Evolutionary conservation across 2,329 filamentous ascomycete genomes (phyloP).

Genomic region (Nannizziopsis arthrosporioides): DNA sequence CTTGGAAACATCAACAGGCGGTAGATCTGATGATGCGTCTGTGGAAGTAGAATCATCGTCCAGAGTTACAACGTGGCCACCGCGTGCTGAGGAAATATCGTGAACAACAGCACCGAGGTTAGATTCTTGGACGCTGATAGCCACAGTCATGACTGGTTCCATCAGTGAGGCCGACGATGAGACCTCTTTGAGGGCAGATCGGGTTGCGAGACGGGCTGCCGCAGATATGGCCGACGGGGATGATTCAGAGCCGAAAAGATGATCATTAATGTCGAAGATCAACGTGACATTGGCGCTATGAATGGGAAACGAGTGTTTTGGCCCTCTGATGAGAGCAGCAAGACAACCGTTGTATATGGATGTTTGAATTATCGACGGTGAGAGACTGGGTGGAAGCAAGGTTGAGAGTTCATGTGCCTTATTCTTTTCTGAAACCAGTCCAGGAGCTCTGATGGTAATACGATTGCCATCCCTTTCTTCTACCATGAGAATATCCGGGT

Average conservation of each 20-base stretch:
- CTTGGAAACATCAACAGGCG: constrained; percentile 53
- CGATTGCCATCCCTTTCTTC: constrained; percentile 57
- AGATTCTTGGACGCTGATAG: constrained; percentile 73
- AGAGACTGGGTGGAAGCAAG: constrained; percentile 39
- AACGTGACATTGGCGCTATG: constrained; percentile 63
- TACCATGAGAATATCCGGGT: constrained; percentile 29
- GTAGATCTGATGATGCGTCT: constrained; percentile 24
- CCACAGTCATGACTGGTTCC: constrained; percentile 86
- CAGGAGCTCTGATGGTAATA: constrained; percentile 45
- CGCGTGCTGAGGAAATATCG: constrained; percentile 62
- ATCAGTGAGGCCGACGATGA: constrained; percentile 54
- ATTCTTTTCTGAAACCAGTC: constrained; percentile 26
- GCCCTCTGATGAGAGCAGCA: constrained; percentile 74
- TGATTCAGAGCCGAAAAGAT: constrained; percentile 56
- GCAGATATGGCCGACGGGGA: constrained; percentile 57
- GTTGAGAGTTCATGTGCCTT: constrained; percentile 9
- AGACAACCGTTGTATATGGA: constrained; percentile 65
- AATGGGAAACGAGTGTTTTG: constrained; percentile 66
- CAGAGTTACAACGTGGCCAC: constrained; percentile 62
- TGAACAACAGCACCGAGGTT: constrained; percentile 73
- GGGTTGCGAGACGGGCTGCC: constrained; percentile 56
- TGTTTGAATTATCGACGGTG: constrained; percentile 39
- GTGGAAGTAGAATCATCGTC: constrained; percentile 38
- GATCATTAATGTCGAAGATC: constrained; percentile 51
- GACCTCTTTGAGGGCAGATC: constrained; percentile 53